phyloP scores from a whole-genome alignment of 495 filamentous ascomycete genomes.

The Podospora australis region DNA sequence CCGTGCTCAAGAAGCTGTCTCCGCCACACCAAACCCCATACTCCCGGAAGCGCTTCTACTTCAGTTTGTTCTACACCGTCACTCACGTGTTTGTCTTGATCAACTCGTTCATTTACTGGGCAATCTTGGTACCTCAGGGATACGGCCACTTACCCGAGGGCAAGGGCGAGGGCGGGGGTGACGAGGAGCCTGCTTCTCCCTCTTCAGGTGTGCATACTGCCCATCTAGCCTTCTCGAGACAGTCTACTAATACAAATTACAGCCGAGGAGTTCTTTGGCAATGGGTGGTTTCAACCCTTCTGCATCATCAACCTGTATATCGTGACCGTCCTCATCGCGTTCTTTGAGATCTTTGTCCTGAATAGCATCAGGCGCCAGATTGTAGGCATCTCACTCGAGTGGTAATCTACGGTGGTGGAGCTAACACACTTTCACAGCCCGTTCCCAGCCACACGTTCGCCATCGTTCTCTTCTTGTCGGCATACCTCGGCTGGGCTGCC shows the following conservation, averaged over 20 bases:
- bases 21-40: constrained; percentile 28
- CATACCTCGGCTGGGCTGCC: constrained; percentile 44
- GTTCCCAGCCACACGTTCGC: constrained; percentile 30
- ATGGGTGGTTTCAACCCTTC: constrained; percentile 34
- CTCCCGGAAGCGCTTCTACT: constrained; percentile 33
- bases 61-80: constrained; percentile 46
- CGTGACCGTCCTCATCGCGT: constrained; percentile 35
- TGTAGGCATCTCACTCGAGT: constrained; percentile 22
- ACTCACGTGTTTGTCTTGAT: constrained; percentile 39
- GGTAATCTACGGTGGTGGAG: neutral
- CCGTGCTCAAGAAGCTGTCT: constrained; percentile 29
- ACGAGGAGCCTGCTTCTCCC: neutral
- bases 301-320: constrained; percentile 40
- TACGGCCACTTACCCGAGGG: constrained; percentile 24
- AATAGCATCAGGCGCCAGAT: constrained; percentile 44
- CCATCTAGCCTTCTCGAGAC: neutral
- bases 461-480: constrained; percentile 28
- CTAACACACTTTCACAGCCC: constrained; percentile 25
- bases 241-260: neutral
- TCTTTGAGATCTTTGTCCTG: constrained; percentile 41
- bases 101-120: constrained; percentile 44
- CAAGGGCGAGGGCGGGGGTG: neutral
- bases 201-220: neutral
- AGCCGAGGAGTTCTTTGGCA: constrained; percentile 24
- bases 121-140: constrained; percentile 31